A percentile compares a stretch with the other conserved stretches of the same genome.
Evolutionary conservation across 139 green algal species (phyloP).

Genomic region (Coccomyxa sp.): DNA sequence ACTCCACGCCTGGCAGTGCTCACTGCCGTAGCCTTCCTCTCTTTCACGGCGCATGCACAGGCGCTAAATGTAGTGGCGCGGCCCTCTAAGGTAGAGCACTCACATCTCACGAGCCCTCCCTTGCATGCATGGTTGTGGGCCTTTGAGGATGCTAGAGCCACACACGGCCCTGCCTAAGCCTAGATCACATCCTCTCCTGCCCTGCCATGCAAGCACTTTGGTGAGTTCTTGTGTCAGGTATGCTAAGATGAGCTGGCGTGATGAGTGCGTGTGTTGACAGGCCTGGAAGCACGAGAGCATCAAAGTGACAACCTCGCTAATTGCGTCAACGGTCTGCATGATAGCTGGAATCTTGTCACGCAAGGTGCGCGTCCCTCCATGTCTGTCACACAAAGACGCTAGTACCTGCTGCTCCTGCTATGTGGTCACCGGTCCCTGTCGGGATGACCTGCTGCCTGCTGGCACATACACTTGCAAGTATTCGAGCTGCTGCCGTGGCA

Average conservation of each 20-base stretch:
- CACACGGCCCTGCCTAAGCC: not conserved
- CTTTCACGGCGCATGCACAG: not conserved
- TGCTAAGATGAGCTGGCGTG: too few relatives aligned
- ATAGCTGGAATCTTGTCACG: not conserved
- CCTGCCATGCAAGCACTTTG: not conserved
- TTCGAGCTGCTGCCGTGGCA: too few relatives aligned
- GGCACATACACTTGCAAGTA: too few relatives aligned
- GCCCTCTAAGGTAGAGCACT: not conserved
- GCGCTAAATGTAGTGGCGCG: not conserved
- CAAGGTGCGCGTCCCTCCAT: too few relatives aligned
- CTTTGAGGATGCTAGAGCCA: not conserved
- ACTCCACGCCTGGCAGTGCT: not conserved
- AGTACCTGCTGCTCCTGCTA: too few relatives aligned
- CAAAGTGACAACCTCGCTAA: not conserved
- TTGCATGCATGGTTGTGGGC: too few relatives aligned
- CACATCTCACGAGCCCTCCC: too few relatives aligned
- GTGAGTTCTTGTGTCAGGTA: too few relatives aligned
- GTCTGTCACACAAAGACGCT: too few relatives aligned
- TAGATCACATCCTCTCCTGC: not conserved
- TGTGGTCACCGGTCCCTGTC: too few relatives aligned
- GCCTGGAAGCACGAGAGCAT: not conserved
- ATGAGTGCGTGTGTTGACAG: too few relatives aligned
- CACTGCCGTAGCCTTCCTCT: not conserved
- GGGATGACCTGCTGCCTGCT: too few relatives aligned
- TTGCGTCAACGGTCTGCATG: not conserved